Percentiles rank a stretch among this genome's conserved stretches.
phyloP scores from a whole-genome alignment of 306 rosid species.

The Quercus parvula region DNA sequence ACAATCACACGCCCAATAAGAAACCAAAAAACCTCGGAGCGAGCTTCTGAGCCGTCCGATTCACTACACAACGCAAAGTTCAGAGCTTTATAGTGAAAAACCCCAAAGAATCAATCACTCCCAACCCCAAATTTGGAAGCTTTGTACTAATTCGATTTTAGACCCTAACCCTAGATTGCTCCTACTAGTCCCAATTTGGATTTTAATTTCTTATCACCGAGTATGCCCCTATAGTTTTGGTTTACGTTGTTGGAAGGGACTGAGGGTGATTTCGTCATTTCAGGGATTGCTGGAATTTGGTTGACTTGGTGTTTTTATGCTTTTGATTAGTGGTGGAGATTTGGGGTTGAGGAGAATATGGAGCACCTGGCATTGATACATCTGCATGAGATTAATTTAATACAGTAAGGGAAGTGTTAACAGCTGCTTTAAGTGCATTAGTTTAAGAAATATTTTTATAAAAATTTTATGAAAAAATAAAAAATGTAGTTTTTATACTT shows the following conservation, averaged over 20 bases:
- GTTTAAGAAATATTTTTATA: no score
- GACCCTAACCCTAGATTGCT: constrained; percentile 3
- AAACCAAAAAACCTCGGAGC: neutral
- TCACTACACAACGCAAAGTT: neutral
- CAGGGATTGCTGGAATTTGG: neutral
- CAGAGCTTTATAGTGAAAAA: neutral
- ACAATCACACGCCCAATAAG: neutral
- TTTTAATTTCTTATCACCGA: neutral
- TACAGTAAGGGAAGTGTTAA: no score
- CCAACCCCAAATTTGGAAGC: neutral
- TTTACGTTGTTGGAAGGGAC: neutral
- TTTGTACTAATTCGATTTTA: neutral
- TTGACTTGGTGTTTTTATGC: neutral
- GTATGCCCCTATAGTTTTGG: constrained; percentile 17
- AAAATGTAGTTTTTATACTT: no score
- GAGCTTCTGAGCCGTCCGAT: neutral
- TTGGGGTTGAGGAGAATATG: neutral
- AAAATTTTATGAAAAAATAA: no score
- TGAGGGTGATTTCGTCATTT: constrained; percentile 2
- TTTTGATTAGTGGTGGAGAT: neutral
- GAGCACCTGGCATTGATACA: neutral
- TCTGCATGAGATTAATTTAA: neutral
- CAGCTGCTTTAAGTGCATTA: accelerated
- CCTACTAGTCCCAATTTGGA: neutral
- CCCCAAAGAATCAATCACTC: neutral